phyloP scores from a whole-genome alignment of 768 basidiomycete species.

The Russula compacta region DNA sequence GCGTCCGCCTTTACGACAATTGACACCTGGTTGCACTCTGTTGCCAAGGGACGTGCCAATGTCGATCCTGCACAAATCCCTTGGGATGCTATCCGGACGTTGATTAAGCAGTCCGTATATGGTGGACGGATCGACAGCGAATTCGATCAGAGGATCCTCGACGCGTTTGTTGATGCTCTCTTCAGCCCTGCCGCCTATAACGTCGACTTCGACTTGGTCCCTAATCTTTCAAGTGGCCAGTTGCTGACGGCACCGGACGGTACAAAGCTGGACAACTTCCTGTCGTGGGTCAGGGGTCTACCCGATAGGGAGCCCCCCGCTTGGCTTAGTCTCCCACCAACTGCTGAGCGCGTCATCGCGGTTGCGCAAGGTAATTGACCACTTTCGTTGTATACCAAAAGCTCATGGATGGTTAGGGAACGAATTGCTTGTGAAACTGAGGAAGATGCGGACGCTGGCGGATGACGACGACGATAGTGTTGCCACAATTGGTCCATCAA shows the following conservation, averaged over 20 bases:
- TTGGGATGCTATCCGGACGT: conserved; percentile 88
- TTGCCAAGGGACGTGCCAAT: conserved; percentile 84
- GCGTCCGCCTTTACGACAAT: conserved; percentile 87
- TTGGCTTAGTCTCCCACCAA: conserved; percentile 89
- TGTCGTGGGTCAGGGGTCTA: conserved; percentile 79
- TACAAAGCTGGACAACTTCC: conserved; percentile 84
- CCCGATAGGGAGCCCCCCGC: conserved; percentile 92
- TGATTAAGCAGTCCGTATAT: conserved; percentile 95
- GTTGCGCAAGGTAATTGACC: conserved; percentile 66
- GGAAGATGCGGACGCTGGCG: conserved; percentile 84
- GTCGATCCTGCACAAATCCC: conserved; percentile 88
- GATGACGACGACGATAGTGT: conserved; percentile 73
- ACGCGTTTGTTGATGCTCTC: conserved; percentile 85
- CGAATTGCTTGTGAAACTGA: conserved; percentile 72
- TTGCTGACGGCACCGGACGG: conserved; percentile 77
- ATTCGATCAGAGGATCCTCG: conserved; percentile 87
- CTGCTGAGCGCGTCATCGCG: conserved; percentile 88
- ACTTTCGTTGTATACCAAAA: background rate
- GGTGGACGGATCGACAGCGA: conserved; percentile 91
- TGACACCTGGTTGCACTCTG: conserved; percentile 74
- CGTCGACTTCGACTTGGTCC: conserved; percentile 84
- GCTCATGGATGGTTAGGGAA: conserved; percentile 44
- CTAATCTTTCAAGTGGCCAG: conserved; percentile 45
- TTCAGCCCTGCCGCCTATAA: conserved; percentile 89
- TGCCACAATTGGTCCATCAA: conserved; percentile 43